Evolutionary conservation across 2,329 filamentous ascomycete genomes (phyloP), one percentile per base, ranked within the genome.

Genomic region (Chaetomium sp.): DNA sequence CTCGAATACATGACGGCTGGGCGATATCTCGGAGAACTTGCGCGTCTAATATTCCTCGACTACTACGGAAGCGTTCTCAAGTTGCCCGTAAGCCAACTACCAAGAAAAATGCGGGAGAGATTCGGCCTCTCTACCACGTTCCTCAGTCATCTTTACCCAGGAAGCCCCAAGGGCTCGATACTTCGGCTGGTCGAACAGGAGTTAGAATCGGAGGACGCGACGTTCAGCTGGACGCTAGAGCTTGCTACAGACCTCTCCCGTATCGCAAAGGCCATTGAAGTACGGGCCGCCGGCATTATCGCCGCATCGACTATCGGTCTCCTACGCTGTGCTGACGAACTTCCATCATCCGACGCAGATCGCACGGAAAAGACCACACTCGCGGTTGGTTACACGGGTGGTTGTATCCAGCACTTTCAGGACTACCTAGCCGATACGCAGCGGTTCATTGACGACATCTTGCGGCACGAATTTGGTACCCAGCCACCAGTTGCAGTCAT

Each of bases 1-100:
- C 80, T 92, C 19, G 89, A 94, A 67, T 92, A 91, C 70, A 89
- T 92, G 86, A 91, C 87, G 0, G 82, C 87, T 2, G 88, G 88
- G 2, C 78, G 88, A 42, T 91, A 91, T 66, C 77, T 91, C 4
- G 88, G 88, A 50, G 88, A 91, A 69, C 79, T 91, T 9, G 85
- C 86, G 32, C 82, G 88, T 33, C 74, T 91, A 54, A 82, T 88
- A 59, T 76, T 90, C 53, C 70, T 85, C 42, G 85, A 89, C 65
- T 85, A 87, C 64, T 69, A 87, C 64, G 77, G 73, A 9, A 73
- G 65, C 9, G 67, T 70, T 4, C 64, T 77, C 6, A 67, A 68
- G 1, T 62, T 81, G 11, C 54, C 71, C 3, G 61, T 67, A 2
- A 40, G 36, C 9, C 69, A 70, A 1, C 65, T 90, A 8, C 87